Evolutionary conservation across 2,329 filamentous ascomycete species (phyloP), one percentile per base, ranked within the genome.

Genomic region (Fusarium sambucinum): DNA sequence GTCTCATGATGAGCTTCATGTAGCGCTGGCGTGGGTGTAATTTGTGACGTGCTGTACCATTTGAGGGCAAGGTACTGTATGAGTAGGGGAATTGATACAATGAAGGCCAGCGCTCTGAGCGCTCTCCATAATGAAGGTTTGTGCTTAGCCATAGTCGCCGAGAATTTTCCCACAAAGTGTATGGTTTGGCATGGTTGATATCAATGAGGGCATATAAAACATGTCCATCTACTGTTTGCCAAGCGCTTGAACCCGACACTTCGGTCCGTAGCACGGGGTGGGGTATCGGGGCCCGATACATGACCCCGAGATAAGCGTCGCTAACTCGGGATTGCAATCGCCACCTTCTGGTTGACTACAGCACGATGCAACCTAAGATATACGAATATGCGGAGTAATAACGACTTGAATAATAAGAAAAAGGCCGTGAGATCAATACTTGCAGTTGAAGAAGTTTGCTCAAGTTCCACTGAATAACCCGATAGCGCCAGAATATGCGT

Each of bases 221-320:
- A 27, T 30, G n/a, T 7, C 10, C 16, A 35, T 51, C 14, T 3
- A n/a, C 8, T 4, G 9, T 30, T 13, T 6, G 9, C 35, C n/a
- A 40, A 6, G 16, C 9, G n/a, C 5, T n/a, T 40, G 9, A 30
- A 12, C 10, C 25, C 33, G 14, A 29, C 23, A 2, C 4, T 14
- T 40, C 48, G 48, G 35, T 16, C n/a, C 42, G 25, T 29, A 27
- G 7, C 21, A 50, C 54, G 54, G 54, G 37, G 35, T 50, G 53
- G 45, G 37, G 19, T 37, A 17, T 56, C 54, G 54, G 54, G 44
- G 13, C 23, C 54, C 54, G 54, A 56, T n/a, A n/a, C 7, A 42
- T 42, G n/a, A 17, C 33, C 33, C 54, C 54, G 45, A 56, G 41
- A 55, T 14, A 14, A 13, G 21, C 14, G n/a, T 30, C 25, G 23